Conservation (phyloP, 1,284 basidiomycete genomes). For the Malassezia caprae region DNA sequence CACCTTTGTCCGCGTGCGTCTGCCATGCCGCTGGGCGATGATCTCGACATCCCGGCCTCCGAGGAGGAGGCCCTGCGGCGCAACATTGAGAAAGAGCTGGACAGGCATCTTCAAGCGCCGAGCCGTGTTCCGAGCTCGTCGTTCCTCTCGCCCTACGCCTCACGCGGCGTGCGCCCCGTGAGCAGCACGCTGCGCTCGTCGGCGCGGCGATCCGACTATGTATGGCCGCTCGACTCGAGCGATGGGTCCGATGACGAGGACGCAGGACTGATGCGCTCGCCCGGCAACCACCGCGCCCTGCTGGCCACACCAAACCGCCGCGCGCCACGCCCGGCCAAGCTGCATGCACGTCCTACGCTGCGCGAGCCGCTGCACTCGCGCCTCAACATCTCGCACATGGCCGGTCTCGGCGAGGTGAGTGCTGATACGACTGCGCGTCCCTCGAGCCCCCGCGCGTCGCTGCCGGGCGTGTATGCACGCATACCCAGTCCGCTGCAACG, state of each 20-base stretch:
- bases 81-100: slow-evolving; percentile 7
- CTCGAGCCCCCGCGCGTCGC: background rate
- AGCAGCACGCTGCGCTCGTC: background rate
- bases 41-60: slow-evolving; percentile 5
- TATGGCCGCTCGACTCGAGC: slow-evolving; percentile 1
- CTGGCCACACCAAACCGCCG: slow-evolving; percentile 13
- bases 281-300: slow-evolving; percentile 12
- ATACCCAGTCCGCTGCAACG: slow-evolving; percentile 1
- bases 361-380: background rate
- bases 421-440: background rate
- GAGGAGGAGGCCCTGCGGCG: slow-evolving; percentile 11
- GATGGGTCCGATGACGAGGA: slow-evolving; percentile 13
- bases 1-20: background rate
- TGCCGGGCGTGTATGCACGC: background rate
- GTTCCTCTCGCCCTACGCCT: slow-evolving; percentile 2
- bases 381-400: slow-evolving; percentile 12
- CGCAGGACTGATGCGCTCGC: background rate
- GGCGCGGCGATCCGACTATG: background rate
- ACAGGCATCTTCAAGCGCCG: background rate
- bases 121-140: background rate
- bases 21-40: background rate
- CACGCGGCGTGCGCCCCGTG: background rate
- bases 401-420: background rate
- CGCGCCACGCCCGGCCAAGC: background rate
- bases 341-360: slow-evolving; percentile 2